Conservation (phyloP, 2,329 filamentous ascomycete genomes). For the Lachnellula cervina region DNA sequence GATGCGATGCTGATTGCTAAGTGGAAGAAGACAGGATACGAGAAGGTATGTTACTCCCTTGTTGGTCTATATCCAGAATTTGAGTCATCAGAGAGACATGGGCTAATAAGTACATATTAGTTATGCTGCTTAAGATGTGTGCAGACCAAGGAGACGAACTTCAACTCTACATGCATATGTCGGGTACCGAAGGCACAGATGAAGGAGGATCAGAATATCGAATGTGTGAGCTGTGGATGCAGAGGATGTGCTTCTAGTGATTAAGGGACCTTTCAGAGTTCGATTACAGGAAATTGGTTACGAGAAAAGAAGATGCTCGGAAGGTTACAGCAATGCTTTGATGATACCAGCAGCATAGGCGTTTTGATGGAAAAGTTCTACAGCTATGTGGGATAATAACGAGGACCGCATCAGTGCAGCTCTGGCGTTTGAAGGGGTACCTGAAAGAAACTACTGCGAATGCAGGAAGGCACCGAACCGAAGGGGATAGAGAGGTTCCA, state of each 20-base stretch:
- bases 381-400: background rate
- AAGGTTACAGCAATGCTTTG: background rate
- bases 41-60: conserved; percentile 61
- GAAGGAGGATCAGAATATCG: conserved; percentile 83
- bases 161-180: conserved; percentile 95
- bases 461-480: background rate
- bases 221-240: conserved; percentile 95
- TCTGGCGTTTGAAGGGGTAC: background rate
- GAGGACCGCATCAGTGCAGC: background rate
- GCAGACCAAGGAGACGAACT: conserved; percentile 99
- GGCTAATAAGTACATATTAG: conserved; percentile 39
- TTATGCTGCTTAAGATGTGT: conserved; percentile 93
- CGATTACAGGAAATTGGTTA: background rate
- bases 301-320: background rate
- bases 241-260: conserved; percentile 84
- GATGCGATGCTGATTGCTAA: conserved; percentile 96
- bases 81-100: background rate
- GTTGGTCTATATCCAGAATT: conserved; percentile 7
- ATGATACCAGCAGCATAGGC: conserved; percentile 22
- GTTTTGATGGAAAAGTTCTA: background rate
- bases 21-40: conserved; percentile 99
- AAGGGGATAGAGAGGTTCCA: too few relatives aligned
- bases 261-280: conserved; percentile 34
- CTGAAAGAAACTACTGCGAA: background rate
- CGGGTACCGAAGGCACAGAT: conserved; percentile 85